Evolutionary conservation across 1,284 basidiomycete species (phyloP), one percentile per base, ranked within the genome.

Genomic region (Chondrostereum purpureum): DNA sequence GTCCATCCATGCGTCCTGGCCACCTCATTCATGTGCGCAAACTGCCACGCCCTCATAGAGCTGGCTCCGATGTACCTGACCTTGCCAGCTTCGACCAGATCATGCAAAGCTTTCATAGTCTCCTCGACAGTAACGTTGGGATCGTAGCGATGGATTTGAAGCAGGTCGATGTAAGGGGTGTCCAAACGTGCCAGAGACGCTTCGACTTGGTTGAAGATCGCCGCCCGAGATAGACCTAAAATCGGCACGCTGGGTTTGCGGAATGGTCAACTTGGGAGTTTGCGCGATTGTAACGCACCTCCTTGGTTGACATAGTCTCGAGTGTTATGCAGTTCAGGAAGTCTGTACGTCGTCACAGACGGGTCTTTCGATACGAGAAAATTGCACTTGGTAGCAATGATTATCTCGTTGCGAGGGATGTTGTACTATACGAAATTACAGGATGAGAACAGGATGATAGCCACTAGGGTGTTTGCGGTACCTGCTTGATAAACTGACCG

Each of bases 341-440:
- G 27, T 31, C 27, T 31, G 50, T 8, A 42, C 5, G 39, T 44
- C 34, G 11, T 17, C 35, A 3, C 43, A 37, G 8, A 21, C 33
- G 11, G 50, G 43, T 11, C 52, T 23, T 37, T 45, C 22, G 5
- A 34, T 6, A 59, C 53, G 17, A 57, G 37, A 17, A 20, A 18
- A 24, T 21, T 58, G 45, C 55, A 54, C 51, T 77, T 78, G 8
- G 71, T 68, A 3, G 69, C 58, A 46, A 78, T 67, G 38, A 75
- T 51, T 13, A 78, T 50, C 14, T 73, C 67, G 21, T 75, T 65
- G 37, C 83, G 69, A 10, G 78, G 77, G 41, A 85, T 76, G 14
- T 75, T 58, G 58, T 68, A 67, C 73, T 76, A 39, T 11, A 39
- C n/a, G 17, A 12, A 3, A 36, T 19, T 16, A 11, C 13, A 33